Evolutionary conservation across 805 yeast genomes (phyloP).

Genomic region (Torulaspora gathmanii): DNA sequence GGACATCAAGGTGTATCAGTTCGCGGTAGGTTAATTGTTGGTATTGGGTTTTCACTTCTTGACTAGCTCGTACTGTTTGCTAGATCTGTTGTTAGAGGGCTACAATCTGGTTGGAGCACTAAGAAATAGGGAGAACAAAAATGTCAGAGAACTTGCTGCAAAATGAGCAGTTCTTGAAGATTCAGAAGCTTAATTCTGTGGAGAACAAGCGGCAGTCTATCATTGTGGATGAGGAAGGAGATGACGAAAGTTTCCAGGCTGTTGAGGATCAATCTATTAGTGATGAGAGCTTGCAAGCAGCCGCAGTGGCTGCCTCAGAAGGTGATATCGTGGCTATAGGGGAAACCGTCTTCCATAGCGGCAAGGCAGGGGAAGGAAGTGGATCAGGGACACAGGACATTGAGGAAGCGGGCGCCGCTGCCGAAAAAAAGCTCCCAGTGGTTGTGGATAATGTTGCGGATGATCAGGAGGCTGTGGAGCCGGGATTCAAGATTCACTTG

Average conservation of each 20-base stretch:
- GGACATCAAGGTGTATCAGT: background rate
- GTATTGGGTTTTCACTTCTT: background rate
- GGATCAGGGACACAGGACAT: background rate
- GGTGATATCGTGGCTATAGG: background rate
- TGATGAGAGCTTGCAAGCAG: background rate
- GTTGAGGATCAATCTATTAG: background rate
- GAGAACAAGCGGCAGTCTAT: conserved; percentile 19
- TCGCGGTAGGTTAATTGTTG: background rate
- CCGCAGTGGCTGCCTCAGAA: background rate
- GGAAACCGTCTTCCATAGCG: background rate
- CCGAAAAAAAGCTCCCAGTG: background rate
- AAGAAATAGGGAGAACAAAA: background rate
- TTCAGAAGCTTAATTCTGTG: conserved; percentile 24
- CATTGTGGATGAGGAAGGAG: conserved; percentile 9
- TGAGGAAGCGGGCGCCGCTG: background rate
- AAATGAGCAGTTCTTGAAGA: conserved; percentile 26
- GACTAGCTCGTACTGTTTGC: background rate
- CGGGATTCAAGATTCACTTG: conserved; percentile 13
- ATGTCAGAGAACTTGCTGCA: conserved; percentile 23
- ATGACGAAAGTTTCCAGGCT: background rate
- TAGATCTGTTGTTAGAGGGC: conserved; percentile 1
- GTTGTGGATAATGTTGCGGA: background rate
- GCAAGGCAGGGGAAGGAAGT: background rate
- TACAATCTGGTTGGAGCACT: background rate
- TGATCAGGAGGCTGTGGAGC: conserved; percentile 1